Evolutionary conservation across 1,139 yeast genomes (phyloP).

Genomic region (Blastobotrys niveus): DNA sequence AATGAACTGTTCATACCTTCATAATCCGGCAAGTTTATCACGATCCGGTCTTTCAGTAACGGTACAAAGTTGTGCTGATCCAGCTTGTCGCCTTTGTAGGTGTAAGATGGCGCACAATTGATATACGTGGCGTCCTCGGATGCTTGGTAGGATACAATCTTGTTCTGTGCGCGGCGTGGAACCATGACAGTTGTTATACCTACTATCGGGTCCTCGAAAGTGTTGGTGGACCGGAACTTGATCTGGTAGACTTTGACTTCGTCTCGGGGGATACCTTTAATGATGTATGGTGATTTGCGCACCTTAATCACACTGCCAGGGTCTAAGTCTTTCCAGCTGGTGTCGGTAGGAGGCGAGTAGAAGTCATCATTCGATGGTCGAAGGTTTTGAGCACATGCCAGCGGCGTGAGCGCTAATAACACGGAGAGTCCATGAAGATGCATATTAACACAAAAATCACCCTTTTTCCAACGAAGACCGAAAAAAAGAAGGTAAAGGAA

Average conservation of each 20-base stretch:
- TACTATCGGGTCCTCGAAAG: constrained; percentile 20
- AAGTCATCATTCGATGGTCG: constrained; percentile 20
- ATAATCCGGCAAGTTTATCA: constrained; percentile 18
- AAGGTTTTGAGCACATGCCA: too few relatives aligned
- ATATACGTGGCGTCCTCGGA: constrained; percentile 29
- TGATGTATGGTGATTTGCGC: too few relatives aligned
- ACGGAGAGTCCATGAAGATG: too few relatives aligned
- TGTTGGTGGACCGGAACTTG: constrained; percentile 21
- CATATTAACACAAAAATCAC: too few relatives aligned
- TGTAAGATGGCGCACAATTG: constrained; percentile 30
- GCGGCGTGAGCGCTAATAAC: too few relatives aligned
- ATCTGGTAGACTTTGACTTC: constrained; percentile 21
- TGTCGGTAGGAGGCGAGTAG: constrained; percentile 21
- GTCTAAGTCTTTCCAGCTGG: constrained; percentile 16
- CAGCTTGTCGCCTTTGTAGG: constrained; percentile 4
- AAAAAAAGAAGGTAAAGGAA: too few relatives aligned
- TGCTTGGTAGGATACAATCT: constrained; percentile 27
- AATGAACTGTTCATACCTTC: constrained; percentile 22
- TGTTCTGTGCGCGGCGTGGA: constrained; percentile 18
- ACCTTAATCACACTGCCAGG: constrained; percentile 13
- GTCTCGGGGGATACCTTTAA: too few relatives aligned
- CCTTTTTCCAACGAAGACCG: too few relatives aligned
- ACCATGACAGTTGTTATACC: constrained; percentile 29
- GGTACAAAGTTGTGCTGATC: constrained; percentile 30
- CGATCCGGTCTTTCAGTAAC: constrained; percentile 8